Evolutionary conservation across 148 eudicot genomes (phyloP), one percentile per base, ranked within the genome.

Genomic region (Tetragonia tetragonoides): DNA sequence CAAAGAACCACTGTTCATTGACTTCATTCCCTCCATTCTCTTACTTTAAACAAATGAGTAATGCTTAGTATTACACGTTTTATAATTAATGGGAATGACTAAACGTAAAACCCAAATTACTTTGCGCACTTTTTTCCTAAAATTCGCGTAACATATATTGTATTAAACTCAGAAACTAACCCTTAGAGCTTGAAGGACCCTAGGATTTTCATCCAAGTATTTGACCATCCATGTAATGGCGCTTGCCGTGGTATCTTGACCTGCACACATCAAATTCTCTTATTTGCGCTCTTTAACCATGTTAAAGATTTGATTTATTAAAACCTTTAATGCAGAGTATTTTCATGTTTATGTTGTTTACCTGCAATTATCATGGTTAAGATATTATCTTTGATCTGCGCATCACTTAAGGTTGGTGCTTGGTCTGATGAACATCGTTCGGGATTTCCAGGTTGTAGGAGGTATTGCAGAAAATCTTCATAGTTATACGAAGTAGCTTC

Each of bases 301-400:
- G 23, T 0, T 62, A 9, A 0, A 23, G 7, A 21, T 5, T 6
- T 0, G 10, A 21, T 9, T 3, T 3, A n/a, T 28, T 14, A 39
- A 2, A 9, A 28, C 3, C 17, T 65, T 28, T 65, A 15, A 15
- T 28, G 14, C 24, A 63, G 37, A 23, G 17, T 63, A 7, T 28
- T 9, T 4, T 18, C 34, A 10, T 75, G 0, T 17, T 40, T 6
- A n/a, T 41, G 37, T 16, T 65, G 14, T 41, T 24, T 74, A 87
- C 89, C 89, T 85, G 89, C 89, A 51, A 85, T 87, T 18, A 87
- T 87, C 89, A 87, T 87, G 81, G 89, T 87, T 76, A 87, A 81
- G 62, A 87, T 87, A 78, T 85, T 87, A 61, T 87, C 89, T 79
- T 87, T 87, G 69, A 87, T 87, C 53, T 85, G 83, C 7, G 65